Percentiles rank a stretch among this genome's conserved stretches.
Evolutionary conservation across 306 rosid genomes (phyloP).

Genomic region (Vigna radiata): DNA sequence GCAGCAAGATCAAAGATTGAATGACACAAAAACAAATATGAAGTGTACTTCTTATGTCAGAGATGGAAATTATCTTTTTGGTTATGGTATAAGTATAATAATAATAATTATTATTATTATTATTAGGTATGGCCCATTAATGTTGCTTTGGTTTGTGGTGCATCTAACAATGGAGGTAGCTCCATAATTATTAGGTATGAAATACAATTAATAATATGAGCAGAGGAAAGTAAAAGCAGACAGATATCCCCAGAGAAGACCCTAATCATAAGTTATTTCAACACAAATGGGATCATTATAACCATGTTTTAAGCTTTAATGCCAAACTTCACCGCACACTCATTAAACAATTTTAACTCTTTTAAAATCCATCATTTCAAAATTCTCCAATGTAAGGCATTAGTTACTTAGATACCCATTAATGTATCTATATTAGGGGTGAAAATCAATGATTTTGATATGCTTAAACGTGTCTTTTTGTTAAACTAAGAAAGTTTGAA

Average conservation of each 20-base stretch:
- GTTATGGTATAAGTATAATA: too few relatives aligned
- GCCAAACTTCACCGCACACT: background rate
- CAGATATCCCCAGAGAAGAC: constrained; percentile 37
- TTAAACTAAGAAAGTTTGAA: too few relatives aligned
- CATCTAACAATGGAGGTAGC: constrained; percentile 50
- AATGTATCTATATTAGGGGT: too few relatives aligned
- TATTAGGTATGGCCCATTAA: constrained; percentile 57
- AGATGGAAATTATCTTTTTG: too few relatives aligned
- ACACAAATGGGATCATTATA: background rate
- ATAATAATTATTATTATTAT: too few relatives aligned
- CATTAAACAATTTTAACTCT: background rate
- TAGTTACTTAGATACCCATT: too few relatives aligned
- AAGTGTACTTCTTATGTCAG: too few relatives aligned
- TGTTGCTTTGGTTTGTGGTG: constrained; percentile 40
- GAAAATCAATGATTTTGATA: too few relatives aligned
- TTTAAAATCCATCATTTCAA: background rate
- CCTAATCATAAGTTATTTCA: background rate
- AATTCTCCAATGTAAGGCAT: background rate
- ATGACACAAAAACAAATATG: too few relatives aligned
- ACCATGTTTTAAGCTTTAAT: constrained; percentile 11
- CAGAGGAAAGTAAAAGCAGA: constrained; percentile 45
- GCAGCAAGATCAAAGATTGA: too few relatives aligned
- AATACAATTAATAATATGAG: constrained; percentile 45
- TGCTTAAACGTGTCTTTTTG: too few relatives aligned
- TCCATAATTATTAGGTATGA: constrained; percentile 45